These are phyloP conservation scores for Metschnikowia matae DNA, from an alignment of 805 yeast genomes.

Conservation along the genomic window DNA sequence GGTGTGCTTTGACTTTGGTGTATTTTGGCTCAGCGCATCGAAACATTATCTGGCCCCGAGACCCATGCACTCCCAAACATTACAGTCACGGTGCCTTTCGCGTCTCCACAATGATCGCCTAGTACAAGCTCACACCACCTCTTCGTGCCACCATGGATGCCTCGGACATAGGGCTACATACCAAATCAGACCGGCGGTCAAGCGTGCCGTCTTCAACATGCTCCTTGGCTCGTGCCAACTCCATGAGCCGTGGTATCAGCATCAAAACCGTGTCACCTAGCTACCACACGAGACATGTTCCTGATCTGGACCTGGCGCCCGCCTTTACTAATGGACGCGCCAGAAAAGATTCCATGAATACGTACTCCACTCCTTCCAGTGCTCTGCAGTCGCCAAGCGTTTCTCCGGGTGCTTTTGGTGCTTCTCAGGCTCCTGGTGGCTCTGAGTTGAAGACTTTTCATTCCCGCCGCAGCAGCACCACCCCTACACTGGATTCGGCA, in stretches of 20 bases:
- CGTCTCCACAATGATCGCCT: slow-evolving; percentile 3
- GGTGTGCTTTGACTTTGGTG: too few species aligned
- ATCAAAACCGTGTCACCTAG: slow-evolving; percentile 21
- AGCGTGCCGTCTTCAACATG: not conserved
- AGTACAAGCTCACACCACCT: slow-evolving; percentile 2
- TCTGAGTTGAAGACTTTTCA: slow-evolving; percentile 2
- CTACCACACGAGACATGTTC: not conserved
- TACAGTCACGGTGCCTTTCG: slow-evolving; percentile 2
- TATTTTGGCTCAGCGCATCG: too few species aligned
- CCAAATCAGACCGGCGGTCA: not conserved
- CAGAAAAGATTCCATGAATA: not conserved
- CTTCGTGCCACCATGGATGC: not conserved
- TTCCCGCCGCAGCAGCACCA: slow-evolving; percentile 3
- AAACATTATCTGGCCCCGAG: too few species aligned
- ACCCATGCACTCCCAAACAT: not conserved
- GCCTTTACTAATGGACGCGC: not conserved
- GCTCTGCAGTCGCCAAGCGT: not conserved
- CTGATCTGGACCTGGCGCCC: not conserved
- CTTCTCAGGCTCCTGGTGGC: not conserved
- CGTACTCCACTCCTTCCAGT: not conserved
- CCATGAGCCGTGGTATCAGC: slow-evolving; percentile 30
- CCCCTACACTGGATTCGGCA: not conserved
- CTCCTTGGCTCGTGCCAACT: slow-evolving; percentile 4
- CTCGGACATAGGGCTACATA: not conserved
- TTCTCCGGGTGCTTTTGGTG: not conserved